Conservation (phyloP, 208 protist genomes). For the Crithidia mellificae region DNA sequence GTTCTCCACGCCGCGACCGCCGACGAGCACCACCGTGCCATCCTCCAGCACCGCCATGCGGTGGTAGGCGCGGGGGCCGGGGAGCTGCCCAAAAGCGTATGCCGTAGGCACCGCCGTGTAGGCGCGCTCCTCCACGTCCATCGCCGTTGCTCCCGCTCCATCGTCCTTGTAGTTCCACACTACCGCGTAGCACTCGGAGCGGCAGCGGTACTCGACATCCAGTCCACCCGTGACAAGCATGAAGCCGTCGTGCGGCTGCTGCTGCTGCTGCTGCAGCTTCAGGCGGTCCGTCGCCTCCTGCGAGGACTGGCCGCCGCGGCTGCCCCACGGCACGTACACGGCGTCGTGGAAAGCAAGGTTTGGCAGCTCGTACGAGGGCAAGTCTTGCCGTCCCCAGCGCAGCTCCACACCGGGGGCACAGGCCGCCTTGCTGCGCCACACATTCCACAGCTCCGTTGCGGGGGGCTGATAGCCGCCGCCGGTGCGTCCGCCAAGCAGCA, state of each 20-base stretch:
- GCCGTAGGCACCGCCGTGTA: constrained; percentile 5
- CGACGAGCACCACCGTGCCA: constrained; percentile 63
- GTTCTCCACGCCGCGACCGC: constrained; percentile 42
- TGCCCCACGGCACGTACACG: constrained; percentile 28
- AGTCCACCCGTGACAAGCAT: constrained; percentile 66
- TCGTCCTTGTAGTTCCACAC: constrained; percentile 37
- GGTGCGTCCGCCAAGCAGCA: constrained; percentile 32
- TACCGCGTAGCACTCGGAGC: constrained; percentile 56
- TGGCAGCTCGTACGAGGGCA: constrained; percentile 52
- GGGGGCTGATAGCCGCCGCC: constrained; percentile 32
- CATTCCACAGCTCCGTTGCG: constrained; percentile 41
- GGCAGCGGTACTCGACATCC: constrained; percentile 46
- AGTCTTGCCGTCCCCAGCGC: constrained; percentile 32
- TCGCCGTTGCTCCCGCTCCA: not conserved
- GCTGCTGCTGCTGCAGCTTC: not conserved
- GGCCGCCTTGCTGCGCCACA: constrained; percentile 25
- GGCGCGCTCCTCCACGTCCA: constrained; percentile 12
- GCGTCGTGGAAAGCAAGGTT: constrained; percentile 48
- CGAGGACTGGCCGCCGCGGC: too few species aligned
- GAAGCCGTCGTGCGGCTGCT: constrained; percentile 32
- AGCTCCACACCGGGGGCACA: constrained; percentile 12
- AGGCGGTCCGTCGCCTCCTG: too few species aligned
- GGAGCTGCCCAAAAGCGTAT: constrained; percentile 47
- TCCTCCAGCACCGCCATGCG: constrained; percentile 46
- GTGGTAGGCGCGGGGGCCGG: constrained; percentile 67